These are phyloP conservation scores for Papiliotrema flavescens DNA, from an alignment of 1,284 basidiomycete genomes.

Conservation along the genomic window DNA sequence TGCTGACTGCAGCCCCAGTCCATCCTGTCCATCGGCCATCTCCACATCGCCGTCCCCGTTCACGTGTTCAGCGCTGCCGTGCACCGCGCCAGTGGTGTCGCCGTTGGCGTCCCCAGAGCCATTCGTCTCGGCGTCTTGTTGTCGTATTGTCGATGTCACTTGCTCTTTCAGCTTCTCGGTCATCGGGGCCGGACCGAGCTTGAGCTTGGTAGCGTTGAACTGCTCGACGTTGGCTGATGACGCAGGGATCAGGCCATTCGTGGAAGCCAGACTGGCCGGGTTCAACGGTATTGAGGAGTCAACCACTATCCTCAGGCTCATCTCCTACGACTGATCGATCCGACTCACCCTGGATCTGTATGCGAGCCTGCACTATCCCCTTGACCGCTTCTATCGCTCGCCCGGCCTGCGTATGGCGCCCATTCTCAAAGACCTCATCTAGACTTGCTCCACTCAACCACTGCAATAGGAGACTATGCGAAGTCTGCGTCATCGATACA, in stretches of 20 bases:
- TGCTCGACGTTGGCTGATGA: constrained; percentile 59
- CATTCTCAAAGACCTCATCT: constrained; percentile 69
- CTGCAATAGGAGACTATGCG: constrained; percentile 85
- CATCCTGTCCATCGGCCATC: constrained; percentile 16
- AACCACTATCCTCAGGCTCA: constrained; percentile 20
- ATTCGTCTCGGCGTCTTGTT: constrained; percentile 37
- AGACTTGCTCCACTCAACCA: constrained; percentile 90
- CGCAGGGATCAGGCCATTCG: constrained; percentile 70
- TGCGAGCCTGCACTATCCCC: constrained; percentile 88
- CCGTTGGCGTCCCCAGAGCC: constrained; percentile 7
- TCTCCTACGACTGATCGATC: no score
- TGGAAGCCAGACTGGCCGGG: constrained; percentile 58
- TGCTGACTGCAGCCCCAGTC: background rate
- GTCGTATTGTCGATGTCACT: constrained; percentile 60
- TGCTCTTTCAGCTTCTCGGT: constrained; percentile 74
- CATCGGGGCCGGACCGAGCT: constrained; percentile 75
- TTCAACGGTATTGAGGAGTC: constrained; percentile 64
- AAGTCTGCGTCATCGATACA: constrained; percentile 84
- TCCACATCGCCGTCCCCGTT: constrained; percentile 46
- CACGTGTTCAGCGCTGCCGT: constrained; percentile 51
- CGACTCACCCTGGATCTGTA: constrained; percentile 78
- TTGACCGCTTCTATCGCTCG: constrained; percentile 71
- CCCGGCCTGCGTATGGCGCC: constrained; percentile 62
- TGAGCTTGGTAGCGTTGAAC: constrained; percentile 73
- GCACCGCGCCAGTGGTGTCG: constrained; percentile 3